phyloP scores from a whole-genome alignment of 176 grass and related monocot species.

The Triticum monococcum region DNA sequence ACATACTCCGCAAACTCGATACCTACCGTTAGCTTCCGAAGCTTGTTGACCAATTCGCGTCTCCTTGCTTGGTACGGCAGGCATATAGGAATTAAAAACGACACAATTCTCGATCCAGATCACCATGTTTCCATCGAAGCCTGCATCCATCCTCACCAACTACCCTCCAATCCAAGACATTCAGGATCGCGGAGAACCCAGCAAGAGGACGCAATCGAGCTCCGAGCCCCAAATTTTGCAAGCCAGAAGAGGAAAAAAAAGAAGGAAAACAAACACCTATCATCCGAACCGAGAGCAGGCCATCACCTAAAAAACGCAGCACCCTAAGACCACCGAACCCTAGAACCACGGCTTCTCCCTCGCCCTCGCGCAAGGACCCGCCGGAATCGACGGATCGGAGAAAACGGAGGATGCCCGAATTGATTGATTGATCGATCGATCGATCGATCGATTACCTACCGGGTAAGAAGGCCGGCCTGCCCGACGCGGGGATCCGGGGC shows the following conservation, averaged over 20 bases:
- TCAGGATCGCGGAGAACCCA: not conserved
- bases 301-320: not conserved
- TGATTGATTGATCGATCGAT: not conserved
- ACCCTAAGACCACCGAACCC: not conserved
- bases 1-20: not conserved
- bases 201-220: not conserved
- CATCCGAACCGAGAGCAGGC: not conserved
- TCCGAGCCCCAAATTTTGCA: not conserved
- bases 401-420: no score
- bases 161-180: not conserved
- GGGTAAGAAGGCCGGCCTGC: not conserved
- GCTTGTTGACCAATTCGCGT: not conserved
- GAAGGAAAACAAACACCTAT: not conserved
- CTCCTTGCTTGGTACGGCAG: not conserved
- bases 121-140: not conserved
- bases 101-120: not conserved
- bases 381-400: conserved; percentile 29
- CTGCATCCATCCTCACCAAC: not conserved
- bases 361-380: not conserved
- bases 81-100: not conserved
- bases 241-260: not conserved
- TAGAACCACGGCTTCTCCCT: not conserved
- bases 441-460: not conserved
- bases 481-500: not conserved
- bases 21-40: not conserved